Conservation (phyloP, 2,329 filamentous ascomycete species). For the Clonostachys solani region DNA sequence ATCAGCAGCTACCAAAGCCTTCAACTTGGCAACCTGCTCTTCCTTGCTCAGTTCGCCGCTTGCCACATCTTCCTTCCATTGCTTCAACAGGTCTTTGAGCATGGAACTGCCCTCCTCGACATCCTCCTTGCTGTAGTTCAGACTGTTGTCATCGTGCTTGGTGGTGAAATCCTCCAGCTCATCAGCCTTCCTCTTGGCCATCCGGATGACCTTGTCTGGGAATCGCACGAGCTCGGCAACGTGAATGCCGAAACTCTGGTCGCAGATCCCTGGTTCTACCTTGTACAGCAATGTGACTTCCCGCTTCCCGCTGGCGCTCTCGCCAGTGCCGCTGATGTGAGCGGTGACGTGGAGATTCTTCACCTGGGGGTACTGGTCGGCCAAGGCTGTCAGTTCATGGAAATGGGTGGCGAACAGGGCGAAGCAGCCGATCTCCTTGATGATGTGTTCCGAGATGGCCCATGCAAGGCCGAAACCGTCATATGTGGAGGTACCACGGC, state of each 20-base stretch:
- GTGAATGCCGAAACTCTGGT: conserved; percentile 97
- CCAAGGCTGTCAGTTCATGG: conserved; percentile 91
- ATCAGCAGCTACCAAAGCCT: conserved; percentile 72
- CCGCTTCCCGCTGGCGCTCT: conserved; percentile 65
- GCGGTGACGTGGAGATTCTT: conserved; percentile 94
- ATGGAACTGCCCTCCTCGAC: conserved; percentile 83
- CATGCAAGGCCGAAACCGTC: conserved; percentile 98
- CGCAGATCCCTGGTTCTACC: conserved; percentile 90
- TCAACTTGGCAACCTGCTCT: conserved; percentile 75
- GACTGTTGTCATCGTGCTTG: conserved; percentile 61
- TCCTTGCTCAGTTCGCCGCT: conserved; percentile 59
- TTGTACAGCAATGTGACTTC: conserved; percentile 97
- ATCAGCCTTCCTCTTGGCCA: conserved; percentile 98
- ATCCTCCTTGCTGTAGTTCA: conserved; percentile 73
- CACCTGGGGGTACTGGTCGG: conserved; percentile 82
- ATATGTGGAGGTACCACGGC: conserved; percentile 94
- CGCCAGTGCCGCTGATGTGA: conserved; percentile 63
- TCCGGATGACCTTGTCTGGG: conserved; percentile 93
- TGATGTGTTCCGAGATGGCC: conserved; percentile 97
- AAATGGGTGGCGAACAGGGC: conserved; percentile 97
- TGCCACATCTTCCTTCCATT: conserved; percentile 78
- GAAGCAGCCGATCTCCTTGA: conserved; percentile 91
- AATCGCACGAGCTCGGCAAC: conserved; percentile 96
- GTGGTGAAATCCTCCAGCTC: conserved; percentile 93
- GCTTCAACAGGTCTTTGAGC: conserved; percentile 76